These are phyloP conservation scores for Amesomyces nigricolor DNA, from an alignment of 2,329 filamentous ascomycete species.

Conservation along the genomic window DNA sequence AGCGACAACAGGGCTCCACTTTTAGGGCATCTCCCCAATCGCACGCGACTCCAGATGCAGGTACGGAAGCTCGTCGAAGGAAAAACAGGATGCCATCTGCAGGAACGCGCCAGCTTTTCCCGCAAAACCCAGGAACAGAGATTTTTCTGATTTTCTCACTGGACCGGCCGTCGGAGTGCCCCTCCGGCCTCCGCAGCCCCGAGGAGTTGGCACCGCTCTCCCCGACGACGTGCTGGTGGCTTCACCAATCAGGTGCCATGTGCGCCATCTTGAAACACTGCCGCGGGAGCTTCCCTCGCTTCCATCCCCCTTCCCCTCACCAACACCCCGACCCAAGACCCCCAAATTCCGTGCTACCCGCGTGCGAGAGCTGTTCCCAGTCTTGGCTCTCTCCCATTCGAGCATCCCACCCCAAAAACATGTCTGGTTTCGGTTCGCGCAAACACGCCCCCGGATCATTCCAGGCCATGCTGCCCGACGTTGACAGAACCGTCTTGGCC, in stretches of 20 bases:
- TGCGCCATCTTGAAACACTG: conserved; percentile 3
- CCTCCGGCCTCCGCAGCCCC: background rate
- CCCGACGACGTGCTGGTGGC: background rate
- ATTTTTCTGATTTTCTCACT: background rate
- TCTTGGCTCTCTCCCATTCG: background rate
- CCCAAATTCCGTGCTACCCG: conserved; percentile 7
- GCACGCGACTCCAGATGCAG: conserved; percentile 15
- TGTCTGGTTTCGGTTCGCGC: too few species aligned
- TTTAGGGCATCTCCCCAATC: conserved; percentile 14
- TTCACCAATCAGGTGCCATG: conserved; percentile 6
- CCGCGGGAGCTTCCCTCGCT: background rate
- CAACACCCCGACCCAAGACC: background rate
- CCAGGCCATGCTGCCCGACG: conserved; percentile 1
- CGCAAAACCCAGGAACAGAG: background rate
- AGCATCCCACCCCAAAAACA: background rate
- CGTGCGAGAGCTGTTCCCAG: background rate
- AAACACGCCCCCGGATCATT: background rate
- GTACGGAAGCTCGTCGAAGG: conserved; percentile 7
- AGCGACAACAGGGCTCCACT: conserved; percentile 5
- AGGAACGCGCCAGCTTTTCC: conserved; percentile 18
- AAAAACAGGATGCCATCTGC: conserved; percentile 11
- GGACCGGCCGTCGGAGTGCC: background rate
- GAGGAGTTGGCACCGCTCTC: background rate
- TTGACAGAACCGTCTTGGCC: background rate
- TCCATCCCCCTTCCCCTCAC: too few species aligned